These are phyloP conservation scores for Penicillium sp. DNA, from an alignment of 2,329 filamentous ascomycete genomes.

Conservation along the genomic window DNA sequence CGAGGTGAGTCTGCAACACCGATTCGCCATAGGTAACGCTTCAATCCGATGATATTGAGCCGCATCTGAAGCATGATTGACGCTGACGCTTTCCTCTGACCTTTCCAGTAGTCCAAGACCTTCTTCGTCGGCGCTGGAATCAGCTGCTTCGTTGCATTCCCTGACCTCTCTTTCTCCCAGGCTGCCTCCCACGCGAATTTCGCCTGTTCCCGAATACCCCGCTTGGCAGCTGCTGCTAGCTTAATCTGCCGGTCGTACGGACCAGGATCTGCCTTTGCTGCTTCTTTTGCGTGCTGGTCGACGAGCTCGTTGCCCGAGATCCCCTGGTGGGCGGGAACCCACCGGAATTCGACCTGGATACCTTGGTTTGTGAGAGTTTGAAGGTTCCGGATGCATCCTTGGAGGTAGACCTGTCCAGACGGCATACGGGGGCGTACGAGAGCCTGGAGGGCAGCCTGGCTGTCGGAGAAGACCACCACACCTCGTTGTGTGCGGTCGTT, in stretches of 20 bases:
- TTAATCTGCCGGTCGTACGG: background rate
- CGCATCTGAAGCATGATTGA: background rate
- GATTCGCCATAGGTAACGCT: background rate
- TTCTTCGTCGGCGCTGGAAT: background rate
- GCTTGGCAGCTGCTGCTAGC: background rate
- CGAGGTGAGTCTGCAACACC: background rate
- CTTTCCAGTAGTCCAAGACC: background rate
- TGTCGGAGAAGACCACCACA: background rate
- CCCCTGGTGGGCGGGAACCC: background rate
- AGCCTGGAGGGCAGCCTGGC: background rate
- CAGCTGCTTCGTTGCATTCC: background rate
- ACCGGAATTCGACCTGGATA: background rate
- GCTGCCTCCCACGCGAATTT: background rate
- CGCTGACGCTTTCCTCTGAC: background rate
- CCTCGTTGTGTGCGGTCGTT: background rate
- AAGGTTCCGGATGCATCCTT: background rate
- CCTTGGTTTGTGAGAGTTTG: background rate
- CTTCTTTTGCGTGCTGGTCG: background rate
- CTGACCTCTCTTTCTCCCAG: background rate
- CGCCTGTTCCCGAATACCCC: background rate
- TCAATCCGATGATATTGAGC: background rate
- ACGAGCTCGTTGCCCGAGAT: background rate
- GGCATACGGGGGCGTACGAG: background rate
- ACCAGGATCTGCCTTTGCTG: background rate
- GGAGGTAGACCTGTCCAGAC: background rate